A percentile compares a stretch with the other conserved stretches of the same genome.
Evolutionary conservation across 192 early-diverging fungal species (phyloP).

Genomic region (Piromyces finnis): DNA sequence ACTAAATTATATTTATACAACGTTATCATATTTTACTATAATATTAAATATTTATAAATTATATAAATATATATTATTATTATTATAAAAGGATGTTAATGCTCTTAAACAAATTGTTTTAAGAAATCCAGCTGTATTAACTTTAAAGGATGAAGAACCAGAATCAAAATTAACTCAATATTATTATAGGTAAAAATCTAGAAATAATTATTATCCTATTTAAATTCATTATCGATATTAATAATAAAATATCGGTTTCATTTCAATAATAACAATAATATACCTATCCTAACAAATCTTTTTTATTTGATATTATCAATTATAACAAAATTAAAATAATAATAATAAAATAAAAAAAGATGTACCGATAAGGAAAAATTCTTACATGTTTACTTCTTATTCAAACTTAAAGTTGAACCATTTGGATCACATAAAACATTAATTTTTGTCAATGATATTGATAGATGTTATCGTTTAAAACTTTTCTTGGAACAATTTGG

Average conservation of each 20-base stretch:
- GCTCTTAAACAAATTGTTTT: slow-evolving; percentile 67
- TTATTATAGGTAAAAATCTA: slow-evolving; percentile 28
- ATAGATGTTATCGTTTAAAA: slow-evolving; percentile 76
- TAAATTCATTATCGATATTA: too few species aligned
- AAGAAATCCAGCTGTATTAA: slow-evolving; percentile 70
- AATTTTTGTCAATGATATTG: slow-evolving; percentile 92
- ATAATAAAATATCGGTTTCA: too few species aligned
- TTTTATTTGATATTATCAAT: too few species aligned
- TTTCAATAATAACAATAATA: too few species aligned
- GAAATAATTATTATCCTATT: not conserved
- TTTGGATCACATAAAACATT: slow-evolving; percentile 81
- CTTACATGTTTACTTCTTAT: slow-evolving; percentile 66
- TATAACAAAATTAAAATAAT: too few species aligned
- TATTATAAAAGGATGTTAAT: slow-evolving; percentile 49
- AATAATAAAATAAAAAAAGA: slow-evolving; percentile 9
- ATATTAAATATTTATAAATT: too few species aligned
- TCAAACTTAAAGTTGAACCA: slow-evolving; percentile 59
- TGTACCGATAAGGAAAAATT: slow-evolving; percentile 73
- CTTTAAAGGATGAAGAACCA: slow-evolving; percentile 58
- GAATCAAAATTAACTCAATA: slow-evolving; percentile 59
- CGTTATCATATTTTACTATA: too few species aligned
- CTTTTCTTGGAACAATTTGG: slow-evolving; percentile 95
- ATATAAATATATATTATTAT: too few species aligned
- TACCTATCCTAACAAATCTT: too few species aligned
- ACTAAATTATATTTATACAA: too few species aligned